A percentile compares a stretch with the other conserved stretches of the same genome.
phyloP scores from a whole-genome alignment of 169 alveolate species.

The Eimeria sp. region DNA sequence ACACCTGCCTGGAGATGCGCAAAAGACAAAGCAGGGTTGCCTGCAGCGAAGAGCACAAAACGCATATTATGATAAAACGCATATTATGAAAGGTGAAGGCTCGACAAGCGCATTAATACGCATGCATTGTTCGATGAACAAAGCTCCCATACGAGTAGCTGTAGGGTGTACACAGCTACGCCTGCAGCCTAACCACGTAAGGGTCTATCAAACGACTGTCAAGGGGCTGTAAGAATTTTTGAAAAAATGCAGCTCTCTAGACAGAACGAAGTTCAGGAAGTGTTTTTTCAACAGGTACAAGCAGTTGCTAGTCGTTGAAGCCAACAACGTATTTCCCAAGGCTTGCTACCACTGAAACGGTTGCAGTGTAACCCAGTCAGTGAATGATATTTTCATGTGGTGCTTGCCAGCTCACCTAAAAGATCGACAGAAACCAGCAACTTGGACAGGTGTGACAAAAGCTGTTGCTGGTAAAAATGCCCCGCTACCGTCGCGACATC shows the following conservation, averaged over 20 bases:
- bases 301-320: not conserved
- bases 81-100: no score
- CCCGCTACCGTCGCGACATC: conserved; percentile 42
- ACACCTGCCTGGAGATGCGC: conserved; percentile 84
- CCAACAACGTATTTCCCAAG: not conserved
- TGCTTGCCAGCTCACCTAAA: conserved; percentile 71
- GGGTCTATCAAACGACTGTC: not conserved
- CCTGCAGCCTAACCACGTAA: not conserved
- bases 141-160: not conserved
- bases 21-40: conserved; percentile 82
- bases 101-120: not conserved
- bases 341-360: not conserved
- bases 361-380: not conserved
- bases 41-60: not conserved
- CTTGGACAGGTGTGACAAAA: conserved; percentile 67
- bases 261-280: not conserved
- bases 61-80: not conserved
- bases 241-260: not conserved
- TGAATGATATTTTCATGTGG: not conserved
- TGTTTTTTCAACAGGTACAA: not conserved
- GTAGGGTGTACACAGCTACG: not conserved
- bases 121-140: no score
- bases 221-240: not conserved
- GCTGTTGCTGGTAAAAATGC: conserved; percentile 74
- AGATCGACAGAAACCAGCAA: conserved; percentile 78